Base-by-base conservation (phyloP, 768 basidiomycete species). In the Boletus vermiculosoides region DNA sequence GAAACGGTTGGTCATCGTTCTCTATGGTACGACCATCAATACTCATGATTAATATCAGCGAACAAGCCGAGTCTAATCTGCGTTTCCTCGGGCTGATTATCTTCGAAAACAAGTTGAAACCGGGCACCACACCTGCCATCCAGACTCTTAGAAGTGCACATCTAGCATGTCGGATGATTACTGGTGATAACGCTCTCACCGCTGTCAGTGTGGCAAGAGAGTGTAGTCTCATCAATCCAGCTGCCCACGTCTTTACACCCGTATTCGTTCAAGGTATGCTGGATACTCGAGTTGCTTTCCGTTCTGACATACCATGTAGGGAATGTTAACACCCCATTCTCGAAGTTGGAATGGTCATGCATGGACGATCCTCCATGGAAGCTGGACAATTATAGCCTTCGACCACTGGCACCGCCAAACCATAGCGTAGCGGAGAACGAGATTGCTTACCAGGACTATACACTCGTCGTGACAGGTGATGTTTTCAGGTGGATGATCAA, bases 401-500 rank as follows among this genome's bases (percentile, higher is more conserved):
- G 91, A 67, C 94, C 95, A 3, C 67, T 87, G 42, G 66, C 81
- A 3, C 85, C 91, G 8, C 86, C 82, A n/a, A 84, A 87, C 54
- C 84, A 86, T 63, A 82, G 83, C 1, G 78, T 87, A 16, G 90
- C 92, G 52, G 76, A 77, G 2, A 87, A 85, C 39, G 89, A 91
- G 56, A 78, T 86, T 28, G 83, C 85, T 30, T 85, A 86, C 63
- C 87, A 88, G 57, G 96, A 98, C 66, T 99, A 94, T 68, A 85
- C 93, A 2, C 80, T 99, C 20, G 94, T 90, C 7, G 77, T 98
- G 33, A 94, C 94, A 5, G 97, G 97, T 13, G 95, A 98, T 66
- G 86, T 96, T 34, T 99, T 99, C 77, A 83, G 92, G 45, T 99
- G 97, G 97, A 94, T 99, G 86, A 83, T 98, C 66, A 95, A 95